These are phyloP conservation scores for Styphnolobium japonicum DNA, from an alignment of 306 rosid genomes.

Conservation along the genomic window DNA sequence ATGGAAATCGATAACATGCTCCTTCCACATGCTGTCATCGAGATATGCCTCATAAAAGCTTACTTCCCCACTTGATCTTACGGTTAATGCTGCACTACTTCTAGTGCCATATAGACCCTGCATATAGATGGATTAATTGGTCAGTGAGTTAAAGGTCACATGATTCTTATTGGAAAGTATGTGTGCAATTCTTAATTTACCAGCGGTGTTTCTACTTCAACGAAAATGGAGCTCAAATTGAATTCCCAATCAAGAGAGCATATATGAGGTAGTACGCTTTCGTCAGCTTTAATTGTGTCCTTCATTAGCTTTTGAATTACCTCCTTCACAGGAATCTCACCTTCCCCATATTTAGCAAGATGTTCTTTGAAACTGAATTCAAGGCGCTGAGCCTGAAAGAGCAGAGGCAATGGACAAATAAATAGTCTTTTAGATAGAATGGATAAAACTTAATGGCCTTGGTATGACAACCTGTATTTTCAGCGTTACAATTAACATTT, in stretches of 20 bases:
- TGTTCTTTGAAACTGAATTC: constrained; percentile 38
- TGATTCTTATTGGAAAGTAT: neutral
- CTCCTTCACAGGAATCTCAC: constrained; percentile 39
- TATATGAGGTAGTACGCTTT: constrained; percentile 43
- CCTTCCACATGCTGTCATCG: constrained; percentile 52
- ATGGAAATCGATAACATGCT: constrained; percentile 36
- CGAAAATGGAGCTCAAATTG: constrained; percentile 60
- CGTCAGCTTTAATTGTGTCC: constrained; percentile 52
- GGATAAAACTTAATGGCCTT: no score
- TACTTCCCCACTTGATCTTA: constrained; percentile 42
- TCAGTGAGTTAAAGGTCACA: neutral
- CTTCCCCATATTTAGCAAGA: constrained; percentile 32
- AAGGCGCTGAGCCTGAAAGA: constrained; percentile 48
- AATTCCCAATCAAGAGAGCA: constrained; percentile 59
- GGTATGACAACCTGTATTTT: no score
- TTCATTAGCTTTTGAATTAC: constrained; percentile 46
- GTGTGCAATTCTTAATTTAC: constrained; percentile 17
- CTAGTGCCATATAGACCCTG: constrained; percentile 67
- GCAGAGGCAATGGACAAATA: no score
- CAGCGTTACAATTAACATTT: no score
- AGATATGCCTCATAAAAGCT: constrained; percentile 43
- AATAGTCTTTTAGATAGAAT: no score
- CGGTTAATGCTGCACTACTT: constrained; percentile 48
- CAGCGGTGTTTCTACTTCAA: constrained; percentile 53
- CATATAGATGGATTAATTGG: neutral